Evolutionary conservation across 148 eudicot genomes (phyloP).

Genomic region (Oxyria digyna): DNA sequence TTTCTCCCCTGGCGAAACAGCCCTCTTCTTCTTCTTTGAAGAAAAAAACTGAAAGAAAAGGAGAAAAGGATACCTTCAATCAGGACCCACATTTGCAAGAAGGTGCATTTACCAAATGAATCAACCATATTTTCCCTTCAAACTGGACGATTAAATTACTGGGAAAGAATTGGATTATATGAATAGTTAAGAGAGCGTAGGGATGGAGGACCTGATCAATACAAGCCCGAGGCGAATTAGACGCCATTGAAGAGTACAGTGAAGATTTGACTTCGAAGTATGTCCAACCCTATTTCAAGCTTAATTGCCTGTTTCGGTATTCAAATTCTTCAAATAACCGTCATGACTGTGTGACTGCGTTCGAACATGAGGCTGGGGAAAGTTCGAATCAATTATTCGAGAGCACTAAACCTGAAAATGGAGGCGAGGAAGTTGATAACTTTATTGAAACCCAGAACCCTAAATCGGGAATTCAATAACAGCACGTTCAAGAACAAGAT

Average conservation of each 20-base stretch:
- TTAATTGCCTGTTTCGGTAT: not conserved
- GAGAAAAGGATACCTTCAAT: not conserved
- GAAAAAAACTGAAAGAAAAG: conserved; percentile 44
- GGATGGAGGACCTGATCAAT: conserved; percentile 55
- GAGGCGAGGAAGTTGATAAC: not conserved
- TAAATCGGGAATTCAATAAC: not conserved
- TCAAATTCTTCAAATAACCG: conserved; percentile 7
- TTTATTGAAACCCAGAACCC: not conserved
- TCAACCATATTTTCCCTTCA: not conserved
- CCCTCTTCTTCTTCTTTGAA: conserved; percentile 75
- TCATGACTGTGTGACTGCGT: not conserved
- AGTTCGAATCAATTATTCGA: not conserved
- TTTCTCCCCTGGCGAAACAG: conserved; percentile 36
- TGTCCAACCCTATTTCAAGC: not conserved
- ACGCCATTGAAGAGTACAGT: conserved; percentile 33
- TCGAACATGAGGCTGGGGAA: not conserved
- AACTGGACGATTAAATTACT: not conserved
- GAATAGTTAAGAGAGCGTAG: not conserved
- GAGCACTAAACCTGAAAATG: not conserved
- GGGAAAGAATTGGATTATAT: no score
- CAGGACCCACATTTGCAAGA: not conserved
- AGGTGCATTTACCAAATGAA: not conserved
- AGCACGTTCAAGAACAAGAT: not conserved
- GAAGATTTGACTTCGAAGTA: not conserved
- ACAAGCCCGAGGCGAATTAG: conserved; percentile 47